Evolutionary conservation across 2,329 filamentous ascomycete genomes (phyloP), one percentile per base, ranked within the genome.

Genomic region (Chrysoporthe austroafricana): DNA sequence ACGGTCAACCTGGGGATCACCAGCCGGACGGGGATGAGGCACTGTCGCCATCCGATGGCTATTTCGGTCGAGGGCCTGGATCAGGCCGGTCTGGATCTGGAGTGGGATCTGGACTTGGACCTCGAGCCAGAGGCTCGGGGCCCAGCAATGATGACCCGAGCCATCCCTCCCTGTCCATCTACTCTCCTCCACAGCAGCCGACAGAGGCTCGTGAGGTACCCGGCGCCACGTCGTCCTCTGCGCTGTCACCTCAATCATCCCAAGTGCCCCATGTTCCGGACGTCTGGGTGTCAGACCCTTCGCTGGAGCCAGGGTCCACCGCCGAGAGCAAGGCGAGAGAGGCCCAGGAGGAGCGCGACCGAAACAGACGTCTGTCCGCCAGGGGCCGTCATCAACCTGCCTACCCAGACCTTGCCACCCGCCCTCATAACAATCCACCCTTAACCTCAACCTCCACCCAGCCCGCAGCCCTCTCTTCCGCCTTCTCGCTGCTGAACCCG

Each of bases 31-130:
- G 72, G 8, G 61, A 77, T 52, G 71, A 77, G 63, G 71, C 77
- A 21, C 76, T 84, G 66, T 85, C 83, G 42, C 84, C 84, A 50
- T 80, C 82, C n/a, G 82, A 86, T 69, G 84, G 83, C 46, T 85
- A 84, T 79, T 86, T 86, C 73, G 78, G 79, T 72, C 76, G 73
- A 32, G 16, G 59, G 32, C 42, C 42, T 13, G 16, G 43, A 42
- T 71, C 36, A 67, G 59, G 50, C 14, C 21, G 32, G n/a, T 34
- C 13, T 36, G 32, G 14, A 39, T n/a, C 54, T 57, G 34, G 54
- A 57, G 3, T 18, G 26, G 50, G 21, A 16, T 11, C 43, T 62
- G 59, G 32, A 18, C 11, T 3, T 50, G 18, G 36, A 62, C 7
- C 46, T 39, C 18, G 34, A 16, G 18, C 9, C 18, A 16, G 39